A percentile compares a stretch with the other conserved stretches of the same genome.
phyloP scores from a whole-genome alignment of 2,329 filamentous ascomycete genomes.

The Reticulascus tulasneorum region DNA sequence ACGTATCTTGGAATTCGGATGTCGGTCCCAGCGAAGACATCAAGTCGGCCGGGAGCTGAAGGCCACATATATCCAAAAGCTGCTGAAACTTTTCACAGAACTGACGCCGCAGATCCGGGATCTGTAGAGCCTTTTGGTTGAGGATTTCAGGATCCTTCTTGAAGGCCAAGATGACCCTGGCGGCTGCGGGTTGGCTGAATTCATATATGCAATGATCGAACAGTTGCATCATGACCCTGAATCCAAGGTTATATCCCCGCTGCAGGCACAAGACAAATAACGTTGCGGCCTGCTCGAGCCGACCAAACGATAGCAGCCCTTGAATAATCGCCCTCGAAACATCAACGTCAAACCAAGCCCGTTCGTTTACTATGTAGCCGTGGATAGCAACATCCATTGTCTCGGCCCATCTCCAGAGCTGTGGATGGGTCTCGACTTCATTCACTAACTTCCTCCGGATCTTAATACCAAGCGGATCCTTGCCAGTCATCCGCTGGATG shows the following conservation, averaged over 20 bases:
- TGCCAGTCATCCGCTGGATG: constrained; percentile 41
- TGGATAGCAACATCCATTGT: constrained; percentile 18
- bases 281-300: constrained; percentile 38
- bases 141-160: neutral
- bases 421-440: constrained; percentile 22
- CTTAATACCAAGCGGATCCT: constrained; percentile 35
- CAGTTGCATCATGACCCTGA: constrained; percentile 29
- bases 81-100: too few species aligned
- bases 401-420: constrained; percentile 25
- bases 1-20: too few species aligned
- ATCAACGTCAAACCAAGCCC: constrained; percentile 30
- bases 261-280: constrained; percentile 37
- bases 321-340: constrained; percentile 43
- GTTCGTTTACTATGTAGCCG: constrained; percentile 35
- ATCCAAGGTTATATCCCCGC: constrained; percentile 27
- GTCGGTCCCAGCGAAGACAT: too few species aligned
- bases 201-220: constrained; percentile 37
- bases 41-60: too few species aligned
- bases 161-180: neutral
- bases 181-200: too few species aligned
- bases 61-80: too few species aligned
- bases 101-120: too few species aligned
- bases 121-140: too few species aligned
- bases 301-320: constrained; percentile 44
- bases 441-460: constrained; percentile 29